Conservation (phyloP, 768 basidiomycete species). For the Piloderma croceum region DNA sequence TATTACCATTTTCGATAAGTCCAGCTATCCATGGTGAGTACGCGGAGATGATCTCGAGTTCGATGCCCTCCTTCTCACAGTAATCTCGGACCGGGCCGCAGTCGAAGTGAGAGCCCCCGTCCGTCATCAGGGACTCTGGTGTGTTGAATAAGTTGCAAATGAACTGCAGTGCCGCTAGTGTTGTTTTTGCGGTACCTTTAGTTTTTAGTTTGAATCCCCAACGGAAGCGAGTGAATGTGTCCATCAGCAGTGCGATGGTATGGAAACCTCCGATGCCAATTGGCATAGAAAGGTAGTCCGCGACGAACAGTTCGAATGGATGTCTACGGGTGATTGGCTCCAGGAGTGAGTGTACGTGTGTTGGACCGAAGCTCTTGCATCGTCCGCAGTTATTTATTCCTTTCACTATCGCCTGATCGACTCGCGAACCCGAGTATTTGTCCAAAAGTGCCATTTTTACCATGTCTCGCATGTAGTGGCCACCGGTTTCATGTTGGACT, state of each 20-base stretch:
- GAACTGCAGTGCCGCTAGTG: constrained; percentile 10
- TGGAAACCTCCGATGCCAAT: constrained; percentile 27
- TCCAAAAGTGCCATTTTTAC: constrained; percentile 12
- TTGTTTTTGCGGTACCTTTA: constrained; percentile 23
- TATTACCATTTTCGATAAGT: constrained; percentile 30
- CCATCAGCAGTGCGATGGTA: constrained; percentile 25
- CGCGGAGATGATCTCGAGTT: constrained; percentile 19
- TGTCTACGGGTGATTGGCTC: constrained; percentile 16
- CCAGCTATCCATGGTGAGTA: constrained; percentile 41
- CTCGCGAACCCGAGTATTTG: constrained; percentile 1
- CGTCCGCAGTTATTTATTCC: constrained; percentile 6
- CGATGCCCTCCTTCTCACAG: constrained; percentile 19
- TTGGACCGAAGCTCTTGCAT: constrained; percentile 19
- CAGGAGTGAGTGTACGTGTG: constrained; percentile 14
- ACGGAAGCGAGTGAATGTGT: constrained; percentile 24
- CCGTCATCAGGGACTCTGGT: constrained; percentile 31
- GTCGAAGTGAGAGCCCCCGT: constrained; percentile 33
- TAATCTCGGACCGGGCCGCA: constrained; percentile 23
- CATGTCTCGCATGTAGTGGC: constrained; percentile 8
- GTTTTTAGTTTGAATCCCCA: constrained; percentile 28
- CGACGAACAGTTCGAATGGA: constrained; percentile 17
- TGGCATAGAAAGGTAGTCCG: constrained; percentile 31
- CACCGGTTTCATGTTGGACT: neutral
- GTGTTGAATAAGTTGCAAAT: constrained; percentile 20
- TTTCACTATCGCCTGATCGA: constrained; percentile 6